phyloP scores from a whole-genome alignment of 495 filamentous ascomycete genomes.

The Podospora pseudopauciseta region DNA sequence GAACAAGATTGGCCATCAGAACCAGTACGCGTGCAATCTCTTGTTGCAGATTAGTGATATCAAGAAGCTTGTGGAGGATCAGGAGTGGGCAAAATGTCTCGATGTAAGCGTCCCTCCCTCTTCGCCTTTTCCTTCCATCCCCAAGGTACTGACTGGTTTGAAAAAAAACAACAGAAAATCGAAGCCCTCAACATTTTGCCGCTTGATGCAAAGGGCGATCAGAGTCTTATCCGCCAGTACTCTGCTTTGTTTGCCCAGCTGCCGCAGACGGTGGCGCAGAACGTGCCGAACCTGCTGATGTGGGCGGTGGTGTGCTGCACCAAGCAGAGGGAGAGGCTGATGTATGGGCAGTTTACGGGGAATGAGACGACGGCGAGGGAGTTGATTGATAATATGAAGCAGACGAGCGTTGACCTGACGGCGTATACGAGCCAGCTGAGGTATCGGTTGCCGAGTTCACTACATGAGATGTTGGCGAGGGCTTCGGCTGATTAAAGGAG shows the following conservation, averaged over 20 bases:
- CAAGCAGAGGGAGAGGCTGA: constrained; percentile 64
- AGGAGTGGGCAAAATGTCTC: constrained; percentile 71
- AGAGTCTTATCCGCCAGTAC: constrained; percentile 66
- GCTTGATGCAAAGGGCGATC: constrained; percentile 63
- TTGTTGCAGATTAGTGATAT: constrained; percentile 76
- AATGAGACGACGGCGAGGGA: constrained; percentile 62
- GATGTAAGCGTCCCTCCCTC: constrained; percentile 62
- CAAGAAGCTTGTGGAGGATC: constrained; percentile 63
- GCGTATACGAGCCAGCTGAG: constrained; percentile 92
- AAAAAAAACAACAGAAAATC: constrained; percentile 56
- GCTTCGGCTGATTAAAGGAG: constrained; percentile 60
- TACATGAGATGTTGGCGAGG: constrained; percentile 78
- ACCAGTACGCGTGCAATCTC: constrained; percentile 65
- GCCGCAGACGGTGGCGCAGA: constrained; percentile 72
- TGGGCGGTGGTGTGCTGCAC: constrained; percentile 88
- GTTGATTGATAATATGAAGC: constrained; percentile 66
- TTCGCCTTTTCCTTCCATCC: constrained; percentile 10
- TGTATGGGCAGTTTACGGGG: constrained; percentile 63
- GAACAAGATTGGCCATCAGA: constrained; percentile 60
- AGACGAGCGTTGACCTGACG: constrained; percentile 81
- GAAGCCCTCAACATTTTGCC: constrained; percentile 71
- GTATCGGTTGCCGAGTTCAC: constrained; percentile 68
- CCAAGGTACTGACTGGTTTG: no score
- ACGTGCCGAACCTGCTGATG: constrained; percentile 82
- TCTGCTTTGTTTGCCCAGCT: constrained; percentile 73